Base-by-base conservation (phyloP, 2,329 filamentous ascomycete genomes). In the Calonectria honghensis region DNA sequence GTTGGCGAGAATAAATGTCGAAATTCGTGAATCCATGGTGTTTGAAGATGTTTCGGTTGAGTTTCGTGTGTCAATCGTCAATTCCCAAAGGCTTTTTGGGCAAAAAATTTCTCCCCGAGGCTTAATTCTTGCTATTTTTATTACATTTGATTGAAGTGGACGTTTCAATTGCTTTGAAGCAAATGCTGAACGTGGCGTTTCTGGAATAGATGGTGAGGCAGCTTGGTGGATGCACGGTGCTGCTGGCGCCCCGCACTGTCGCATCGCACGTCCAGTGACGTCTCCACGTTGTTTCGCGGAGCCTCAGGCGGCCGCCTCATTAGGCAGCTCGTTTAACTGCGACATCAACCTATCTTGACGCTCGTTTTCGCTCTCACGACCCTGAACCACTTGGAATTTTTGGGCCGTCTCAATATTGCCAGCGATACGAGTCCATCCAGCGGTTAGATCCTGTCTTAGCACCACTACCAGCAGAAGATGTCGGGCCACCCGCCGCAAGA, bases 1-100 rank as follows among this genome's bases (percentile, higher is more conserved):
- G 29, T 76, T 81, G 35, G 77, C 72, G 65, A 81, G 77, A 57
- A 77, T 31, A 27, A 81, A 81, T 4, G 41, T 57, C 11, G 67
- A 29, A 6, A 72, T 65, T 18, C 74, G 71, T 20, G 75, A 20
- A 18, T 70, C 24, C 79, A 80, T 79, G 7, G 6, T 68, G 29
- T 9, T 29, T 61, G 57, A 61, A 10, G 37, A 20, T 29, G 14
- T 31, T 41, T 31, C n/a, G 24, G 27, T 41, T 9, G 32, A 63
- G 57, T 18, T 27, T 41, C 35, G 29, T 4, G 16, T 29, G 39
- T 41, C 16, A 29, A 63, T 24, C n/a, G 45, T 48, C 13, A 24
- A n/a, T 48, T 48, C n/a, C 45, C 45, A 48, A 48, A 7, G 45
- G 45, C n/a, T 48, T 29, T 41, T 41, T 63, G 35, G 35, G 27